Evolutionary conservation across 2,329 filamentous ascomycete genomes (phyloP).

Genomic region (Bipolaris gigantea): DNA sequence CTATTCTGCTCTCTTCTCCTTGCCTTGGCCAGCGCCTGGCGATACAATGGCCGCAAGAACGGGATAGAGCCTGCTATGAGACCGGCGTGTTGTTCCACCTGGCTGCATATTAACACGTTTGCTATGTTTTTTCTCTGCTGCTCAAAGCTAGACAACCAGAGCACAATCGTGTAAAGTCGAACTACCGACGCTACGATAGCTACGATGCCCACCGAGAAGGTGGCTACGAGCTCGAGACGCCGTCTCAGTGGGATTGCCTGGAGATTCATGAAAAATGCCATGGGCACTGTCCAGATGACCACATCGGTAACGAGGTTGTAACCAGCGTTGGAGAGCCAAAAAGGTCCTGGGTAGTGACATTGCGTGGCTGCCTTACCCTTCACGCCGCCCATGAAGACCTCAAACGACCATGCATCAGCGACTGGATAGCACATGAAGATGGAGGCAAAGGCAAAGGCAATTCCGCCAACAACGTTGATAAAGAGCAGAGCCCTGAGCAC

Average conservation of each 20-base stretch:
- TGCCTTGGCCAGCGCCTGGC: constrained; percentile 14
- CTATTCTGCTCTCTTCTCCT: constrained; percentile 16
- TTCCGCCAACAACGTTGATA: constrained; percentile 25
- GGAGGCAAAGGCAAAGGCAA: constrained; percentile 33
- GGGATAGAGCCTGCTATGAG: constrained; percentile 39
- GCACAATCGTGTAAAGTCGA: constrained; percentile 28
- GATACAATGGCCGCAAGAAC: constrained; percentile 33
- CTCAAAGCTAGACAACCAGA: constrained; percentile 30
- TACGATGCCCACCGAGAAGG: constrained; percentile 39
- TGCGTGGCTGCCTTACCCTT: constrained; percentile 17
- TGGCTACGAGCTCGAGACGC: constrained; percentile 53
- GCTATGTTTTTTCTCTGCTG: constrained; percentile 19
- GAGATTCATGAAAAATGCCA: constrained; percentile 50
- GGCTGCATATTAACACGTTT: constrained; percentile 36
- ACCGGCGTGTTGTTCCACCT: constrained; percentile 37
- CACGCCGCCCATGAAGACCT: constrained; percentile 25
- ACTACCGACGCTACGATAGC: constrained; percentile 37
- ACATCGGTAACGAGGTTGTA: constrained; percentile 49
- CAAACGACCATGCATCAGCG: constrained; percentile 30
- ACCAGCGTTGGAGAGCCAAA: constrained; percentile 43
- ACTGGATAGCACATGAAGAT: constrained; percentile 35
- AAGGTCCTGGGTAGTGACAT: constrained; percentile 30
- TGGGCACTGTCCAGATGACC: constrained; percentile 49
- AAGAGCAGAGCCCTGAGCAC: constrained; percentile 25
- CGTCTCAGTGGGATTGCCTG: constrained; percentile 50